Evolutionary conservation across 805 yeast genomes (phyloP).

Genomic region (Priceomyces melissophilus): DNA sequence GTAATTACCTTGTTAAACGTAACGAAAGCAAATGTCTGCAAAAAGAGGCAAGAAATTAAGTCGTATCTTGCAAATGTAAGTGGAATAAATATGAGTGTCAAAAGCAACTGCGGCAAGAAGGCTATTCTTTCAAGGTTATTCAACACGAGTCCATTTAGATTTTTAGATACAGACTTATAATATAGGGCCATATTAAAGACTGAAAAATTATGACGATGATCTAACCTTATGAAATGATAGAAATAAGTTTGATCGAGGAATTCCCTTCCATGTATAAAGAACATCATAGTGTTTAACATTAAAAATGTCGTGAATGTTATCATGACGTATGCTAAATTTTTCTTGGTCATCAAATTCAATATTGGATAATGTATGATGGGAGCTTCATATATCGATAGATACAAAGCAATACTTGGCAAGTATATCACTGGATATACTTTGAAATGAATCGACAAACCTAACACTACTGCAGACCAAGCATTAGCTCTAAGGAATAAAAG

Average conservation of each 20-base stretch:
- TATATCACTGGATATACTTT: slow-evolving; percentile 91
- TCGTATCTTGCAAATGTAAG: slow-evolving; percentile 30
- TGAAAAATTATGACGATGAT: slow-evolving; percentile 94
- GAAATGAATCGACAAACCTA: slow-evolving; percentile 84
- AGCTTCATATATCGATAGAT: slow-evolving; percentile 23
- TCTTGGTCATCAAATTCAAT: slow-evolving; percentile 36
- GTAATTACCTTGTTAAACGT: slow-evolving; percentile 64
- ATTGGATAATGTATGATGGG: slow-evolving; percentile 26
- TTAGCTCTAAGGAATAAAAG: slow-evolving; percentile 32
- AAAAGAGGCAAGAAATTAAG: slow-evolving; percentile 31
- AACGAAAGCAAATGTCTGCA: slow-evolving; percentile 44
- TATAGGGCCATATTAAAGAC: slow-evolving; percentile 75
- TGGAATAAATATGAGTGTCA: slow-evolving; percentile 63
- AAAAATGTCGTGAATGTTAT: slow-evolving; percentile 43
- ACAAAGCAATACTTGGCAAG: slow-evolving; percentile 63
- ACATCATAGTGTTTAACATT: slow-evolving; percentile 58
- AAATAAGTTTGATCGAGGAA: slow-evolving; percentile 74
- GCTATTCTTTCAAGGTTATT: slow-evolving; percentile 54
- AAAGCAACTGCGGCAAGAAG: slow-evolving; percentile 74
- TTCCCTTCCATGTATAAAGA: slow-evolving; percentile 64
- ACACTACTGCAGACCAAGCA: slow-evolving; percentile 37
- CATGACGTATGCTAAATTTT: slow-evolving; percentile 24
- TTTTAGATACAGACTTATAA: slow-evolving; percentile 44
- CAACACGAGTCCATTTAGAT: background rate
- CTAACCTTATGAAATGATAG: slow-evolving; percentile 79